A percentile compares a stretch with the other conserved stretches of the same genome.
phyloP scores from a whole-genome alignment of 768 basidiomycete species.

The Suillus fuscotomentosus region DNA sequence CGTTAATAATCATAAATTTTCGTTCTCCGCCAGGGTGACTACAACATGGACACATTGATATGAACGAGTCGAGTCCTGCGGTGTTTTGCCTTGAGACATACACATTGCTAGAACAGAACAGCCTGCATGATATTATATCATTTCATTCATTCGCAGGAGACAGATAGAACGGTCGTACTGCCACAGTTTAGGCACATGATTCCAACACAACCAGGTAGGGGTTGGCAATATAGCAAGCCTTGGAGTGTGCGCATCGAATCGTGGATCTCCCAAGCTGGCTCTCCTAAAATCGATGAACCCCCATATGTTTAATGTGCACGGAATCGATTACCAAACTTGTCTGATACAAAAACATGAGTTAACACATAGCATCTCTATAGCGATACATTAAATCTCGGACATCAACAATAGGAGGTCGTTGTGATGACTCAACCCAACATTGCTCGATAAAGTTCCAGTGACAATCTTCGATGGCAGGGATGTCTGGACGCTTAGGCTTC shows the following conservation, averaged over 20 bases:
- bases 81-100: background rate
- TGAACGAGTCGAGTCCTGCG: background rate
- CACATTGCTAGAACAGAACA: background rate
- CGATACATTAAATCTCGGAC: background rate
- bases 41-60: background rate
- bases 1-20: background rate
- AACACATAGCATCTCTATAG: background rate
- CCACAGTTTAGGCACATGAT: background rate
- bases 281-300: no score
- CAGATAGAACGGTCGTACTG: background rate
- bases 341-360: background rate
- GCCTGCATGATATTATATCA: background rate
- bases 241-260: background rate
- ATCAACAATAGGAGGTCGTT: background rate
- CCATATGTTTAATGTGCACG: no score
- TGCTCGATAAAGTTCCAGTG: constrained; percentile 41
- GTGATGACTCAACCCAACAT: constrained; percentile 30
- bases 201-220: background rate
- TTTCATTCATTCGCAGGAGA: background rate
- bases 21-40: background rate
- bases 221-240: background rate
- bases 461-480: constrained; percentile 34
- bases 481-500: constrained; percentile 22
- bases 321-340: background rate
- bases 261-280: no score